Conservation (phyloP, 306 rosid genomes). For the Vicia faba region DNA sequence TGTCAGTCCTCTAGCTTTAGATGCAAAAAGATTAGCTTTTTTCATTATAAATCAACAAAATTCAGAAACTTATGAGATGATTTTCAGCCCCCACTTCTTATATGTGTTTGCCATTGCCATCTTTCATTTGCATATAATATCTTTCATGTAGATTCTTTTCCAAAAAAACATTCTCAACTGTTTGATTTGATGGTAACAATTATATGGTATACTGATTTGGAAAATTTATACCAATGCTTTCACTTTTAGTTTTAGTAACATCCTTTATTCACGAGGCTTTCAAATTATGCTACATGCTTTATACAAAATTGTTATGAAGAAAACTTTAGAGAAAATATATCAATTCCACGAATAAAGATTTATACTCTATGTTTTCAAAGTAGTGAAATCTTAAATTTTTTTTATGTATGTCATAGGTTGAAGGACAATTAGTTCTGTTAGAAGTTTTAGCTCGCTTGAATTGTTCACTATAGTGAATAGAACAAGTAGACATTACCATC, state of each 20-base stretch:
- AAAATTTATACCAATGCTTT: background rate
- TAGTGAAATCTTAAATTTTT: background rate
- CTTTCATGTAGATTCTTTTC: slow-evolving; percentile 46
- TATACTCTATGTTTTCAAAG: slow-evolving; percentile 8
- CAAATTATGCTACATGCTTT: background rate
- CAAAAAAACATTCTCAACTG: slow-evolving; percentile 10
- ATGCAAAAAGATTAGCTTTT: slow-evolving; percentile 47
- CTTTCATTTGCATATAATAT: slow-evolving; percentile 38
- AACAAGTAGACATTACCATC: background rate
- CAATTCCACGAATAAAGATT: background rate
- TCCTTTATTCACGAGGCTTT: background rate
- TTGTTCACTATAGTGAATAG: background rate
- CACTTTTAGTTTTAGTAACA: background rate
- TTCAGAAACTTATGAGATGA: slow-evolving; percentile 34
- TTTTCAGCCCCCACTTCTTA: slow-evolving; percentile 35
- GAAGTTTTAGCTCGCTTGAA: too few relatives aligned
- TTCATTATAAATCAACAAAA: slow-evolving; percentile 44
- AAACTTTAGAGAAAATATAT: slow-evolving; percentile 17
- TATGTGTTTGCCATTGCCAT: slow-evolving; percentile 49
- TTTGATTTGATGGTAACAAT: slow-evolving; percentile 30
- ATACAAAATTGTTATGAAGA: background rate
- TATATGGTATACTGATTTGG: slow-evolving; percentile 4
- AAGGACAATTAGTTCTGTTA: background rate
- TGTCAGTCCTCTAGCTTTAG: slow-evolving; percentile 37
- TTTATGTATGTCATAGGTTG: background rate